Conservation (phyloP, 2,329 filamentous ascomycete species). For the Exophiala spinifera region DNA sequence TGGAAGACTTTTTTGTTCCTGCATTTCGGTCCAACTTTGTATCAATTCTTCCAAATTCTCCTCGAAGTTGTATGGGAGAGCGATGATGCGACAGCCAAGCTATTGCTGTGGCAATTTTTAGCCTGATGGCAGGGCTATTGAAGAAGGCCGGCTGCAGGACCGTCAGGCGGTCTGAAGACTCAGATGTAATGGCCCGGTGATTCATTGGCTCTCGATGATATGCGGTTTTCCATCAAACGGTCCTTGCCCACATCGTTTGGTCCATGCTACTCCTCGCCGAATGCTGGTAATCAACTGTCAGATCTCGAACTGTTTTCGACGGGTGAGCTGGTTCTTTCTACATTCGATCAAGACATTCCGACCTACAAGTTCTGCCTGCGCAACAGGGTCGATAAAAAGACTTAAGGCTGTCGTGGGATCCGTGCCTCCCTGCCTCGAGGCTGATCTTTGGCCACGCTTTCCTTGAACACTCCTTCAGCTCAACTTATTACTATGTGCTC, state of each 20-base stretch:
- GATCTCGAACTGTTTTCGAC: conserved; percentile 18
- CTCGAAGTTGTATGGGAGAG: conserved; percentile 5
- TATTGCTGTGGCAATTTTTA: conserved; percentile 27
- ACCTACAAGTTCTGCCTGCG: conserved; percentile 17
- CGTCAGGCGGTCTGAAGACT: conserved; percentile 27
- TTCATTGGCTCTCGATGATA: conserved; percentile 26
- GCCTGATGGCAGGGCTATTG: conserved; percentile 22
- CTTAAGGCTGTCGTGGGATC: conserved; percentile 22
- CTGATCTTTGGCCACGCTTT: conserved; percentile 14
- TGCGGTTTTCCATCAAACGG: conserved; percentile 27
- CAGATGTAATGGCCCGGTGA: conserved; percentile 17
- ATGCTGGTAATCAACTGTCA: conserved; percentile 24
- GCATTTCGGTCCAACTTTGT: conserved; percentile 14
- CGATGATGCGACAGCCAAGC: conserved; percentile 23
- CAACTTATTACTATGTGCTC: conserved; percentile 5
- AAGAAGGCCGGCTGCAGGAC: conserved; percentile 29
- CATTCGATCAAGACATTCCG: conserved; percentile 24
- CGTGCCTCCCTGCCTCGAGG: conserved; percentile 13
- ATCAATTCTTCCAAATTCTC: conserved; percentile 21
- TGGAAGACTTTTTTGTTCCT: conserved; percentile 25
- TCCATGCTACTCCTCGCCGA: conserved; percentile 23
- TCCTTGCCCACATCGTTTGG: conserved; percentile 27
- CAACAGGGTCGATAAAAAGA: conserved; percentile 16
- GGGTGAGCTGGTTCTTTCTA: conserved; percentile 26
- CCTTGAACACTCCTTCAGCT: conserved; percentile 15